Base-by-base conservation (phyloP, 352 stramenopile genomes). In the Globisporangium canariense region DNA sequence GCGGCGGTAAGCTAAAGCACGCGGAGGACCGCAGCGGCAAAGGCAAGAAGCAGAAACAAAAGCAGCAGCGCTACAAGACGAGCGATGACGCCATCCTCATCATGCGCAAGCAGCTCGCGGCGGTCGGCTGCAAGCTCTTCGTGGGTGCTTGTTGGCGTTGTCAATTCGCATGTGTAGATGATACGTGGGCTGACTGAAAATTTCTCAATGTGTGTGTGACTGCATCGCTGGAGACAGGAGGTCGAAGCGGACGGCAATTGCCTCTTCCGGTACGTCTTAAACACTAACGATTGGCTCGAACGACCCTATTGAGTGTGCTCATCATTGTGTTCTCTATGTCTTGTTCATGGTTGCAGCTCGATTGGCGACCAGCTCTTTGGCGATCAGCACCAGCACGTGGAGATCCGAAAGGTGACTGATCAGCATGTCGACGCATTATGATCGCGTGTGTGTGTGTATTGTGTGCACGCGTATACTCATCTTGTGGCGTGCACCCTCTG, bases 201-300 rank as follows among this genome's bases (percentile, higher is more conserved):
- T 41, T 46, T 34, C 20, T 58, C 9, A 53, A 3, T 43, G n/a
- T 13, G 28, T 53, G 10, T 45, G 57, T 65, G 46, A 36, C 18
- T 40, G 52, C 54, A 20, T 58, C 25, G 41, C 16, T 47, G 41
- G 13, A 8, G 67, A 38, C 53, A 94, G 86, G 75, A 89, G 56
- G 85, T 94, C 16, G 81, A 93, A 60, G 77, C 83, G 1, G 86
- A 94, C 54, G 86, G 86, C 43, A 94, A 94, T 65, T 94, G 86
- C 64, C 67, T 93, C n/a, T 94, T 94, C 60, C 79, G 86, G 84
- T 91, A 70, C 13, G 70, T 52, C 30, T 34, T 16, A 45, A 13
- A 41, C 16, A 3, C 6, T 40, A 14, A 14, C 5, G n/a, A 16
- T 0, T 22, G 7, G 50, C 18, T 38, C 41, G 84, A 89, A 67